Base-by-base conservation (phyloP, 2,329 filamentous ascomycete species). In the Pestalotiopsis sp. region DNA sequence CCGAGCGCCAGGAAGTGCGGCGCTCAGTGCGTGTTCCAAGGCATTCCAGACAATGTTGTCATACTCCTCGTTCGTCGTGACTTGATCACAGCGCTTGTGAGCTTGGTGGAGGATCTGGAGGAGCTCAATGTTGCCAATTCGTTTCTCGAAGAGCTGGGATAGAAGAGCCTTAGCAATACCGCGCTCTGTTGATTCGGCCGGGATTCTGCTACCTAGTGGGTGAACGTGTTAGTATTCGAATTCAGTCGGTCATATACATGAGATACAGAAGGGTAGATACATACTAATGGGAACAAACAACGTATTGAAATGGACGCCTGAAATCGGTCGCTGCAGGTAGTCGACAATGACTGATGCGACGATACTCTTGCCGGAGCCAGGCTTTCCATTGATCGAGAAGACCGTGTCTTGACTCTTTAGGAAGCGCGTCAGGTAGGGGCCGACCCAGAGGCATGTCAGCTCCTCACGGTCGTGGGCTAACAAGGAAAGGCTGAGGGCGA, bases 331-430 rank as follows among this genome's bases (percentile, higher is more conserved):
- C 68, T 82, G 80, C 23, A 82, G 72, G 66, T 78, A 75, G 57
- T 82, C 80, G 11, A 78, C 73, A 62, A 82, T 80, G 9, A 82
- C 80, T 0, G 79, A 79, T 6, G 80, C 76, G 25, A 80, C 65
- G 2, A 82, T 76, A 1, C 78, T 78, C 72, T 81, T 82, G 38
- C 80, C 80, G 3, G 79, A 80, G 5, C 80, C 80, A 9, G 79
- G 72, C 60, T 77, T 74, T 23, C 80, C 80, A 27, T 57, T 68
- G 17, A 75, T 69, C 11, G 66, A 65, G 41, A 74, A 20, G 1
- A 62, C 60, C 31, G 72, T 71, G 3, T 72, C n/a, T 14, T 67
- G 31, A 25, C 68, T 66, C 31, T 71, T 70, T 2, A 74, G 66
- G 68, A 74, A 75, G 7, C 71, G 69, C 3, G 70, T 70, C 57